Evolutionary conservation across 257 asterid genomes (phyloP).

Genomic region (Henckelia pumila): DNA sequence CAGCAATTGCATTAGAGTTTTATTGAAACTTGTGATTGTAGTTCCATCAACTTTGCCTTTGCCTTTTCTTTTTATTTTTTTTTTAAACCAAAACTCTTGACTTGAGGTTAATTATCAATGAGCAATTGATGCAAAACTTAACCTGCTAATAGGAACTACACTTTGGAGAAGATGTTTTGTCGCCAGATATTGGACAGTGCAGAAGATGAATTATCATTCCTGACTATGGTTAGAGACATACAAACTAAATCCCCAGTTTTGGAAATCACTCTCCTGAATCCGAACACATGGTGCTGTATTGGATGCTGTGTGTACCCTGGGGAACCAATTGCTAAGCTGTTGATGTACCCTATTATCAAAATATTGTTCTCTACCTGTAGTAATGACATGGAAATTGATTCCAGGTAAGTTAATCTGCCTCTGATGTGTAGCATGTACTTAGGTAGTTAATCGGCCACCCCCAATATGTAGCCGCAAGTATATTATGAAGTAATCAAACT

Average conservation of each 20-base stretch:
- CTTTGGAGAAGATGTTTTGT: constrained; percentile 72
- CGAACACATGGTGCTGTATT: constrained; percentile 68
- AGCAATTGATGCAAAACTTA: constrained; percentile 7
- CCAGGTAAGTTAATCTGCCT: constrained; percentile 48
- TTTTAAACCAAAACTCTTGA: constrained; percentile 3
- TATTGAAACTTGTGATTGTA: too few relatives aligned
- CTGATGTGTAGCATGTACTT: background rate
- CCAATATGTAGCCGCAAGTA: background rate
- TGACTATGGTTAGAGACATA: constrained; percentile 74
- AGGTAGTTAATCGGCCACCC: background rate
- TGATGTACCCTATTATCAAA: constrained; percentile 62
- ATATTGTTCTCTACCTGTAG: constrained; percentile 57
- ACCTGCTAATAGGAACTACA: constrained; percentile 52
- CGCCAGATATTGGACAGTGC: constrained; percentile 78
- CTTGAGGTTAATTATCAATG: constrained; percentile 15
- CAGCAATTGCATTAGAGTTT: too few relatives aligned
- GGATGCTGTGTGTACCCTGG: constrained; percentile 43
- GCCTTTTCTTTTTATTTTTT: background rate
- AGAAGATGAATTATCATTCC: constrained; percentile 76
- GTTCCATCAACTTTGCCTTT: background rate
- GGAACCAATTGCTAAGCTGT: constrained; percentile 45
- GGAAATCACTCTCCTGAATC: constrained; percentile 80
- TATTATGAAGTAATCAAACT: constrained; percentile 14
- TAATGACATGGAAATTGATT: constrained; percentile 39
- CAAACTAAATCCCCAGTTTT: constrained; percentile 51